Base-by-base conservation (phyloP, 164 flowering plant genomes). In the Sextonia rubra region DNA sequence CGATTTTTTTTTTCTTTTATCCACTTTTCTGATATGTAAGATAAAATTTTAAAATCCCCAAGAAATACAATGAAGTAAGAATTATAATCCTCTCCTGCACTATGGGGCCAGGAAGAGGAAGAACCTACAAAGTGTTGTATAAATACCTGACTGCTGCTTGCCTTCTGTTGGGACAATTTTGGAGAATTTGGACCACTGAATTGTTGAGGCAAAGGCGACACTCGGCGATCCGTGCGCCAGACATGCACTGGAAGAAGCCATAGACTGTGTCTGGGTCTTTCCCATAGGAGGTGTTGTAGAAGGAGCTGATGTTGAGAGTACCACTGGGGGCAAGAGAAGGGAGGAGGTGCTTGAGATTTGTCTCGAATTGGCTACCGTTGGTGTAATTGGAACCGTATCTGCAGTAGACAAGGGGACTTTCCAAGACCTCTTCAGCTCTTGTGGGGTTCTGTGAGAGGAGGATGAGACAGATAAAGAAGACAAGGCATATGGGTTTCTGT, bases 191-290 rank as follows among this genome's bases (percentile, higher is more conserved):
- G 6, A 64, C 15, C 20, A 55, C 5, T 18, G 85, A 80, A 3
- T 25, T 58, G 4, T 20, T 2, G 5, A 80, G 47, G 69, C 84
- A 79, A 14, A 22, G 7, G 4, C 15, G 60, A 71, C 84, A 83
- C 4, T 3, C 24, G 0, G 65, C 69, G 0, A 5, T 24, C 20
- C 75, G 17, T 4, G 72, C 47, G 23, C 72, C 44, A 44, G 70
- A 55, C 52, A 73, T 62, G 77, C 87, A 84, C 72, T 81, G 77
- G 68, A 65, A 77, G 18, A 58, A 73, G 52, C 80, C 82, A 56
- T 82, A 77, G 44, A 84, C 75, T 52, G 1, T 27, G 71, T 78
- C 74, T 0, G 76, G 61, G 47, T 37, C 73, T 47, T 61, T 14
- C 1, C 86, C 82, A 0, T 27, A 22, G 5, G 80, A 62, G 47